Conservation (phyloP, 2,329 filamentous ascomycete genomes). For the Cytospora piceicola region DNA sequence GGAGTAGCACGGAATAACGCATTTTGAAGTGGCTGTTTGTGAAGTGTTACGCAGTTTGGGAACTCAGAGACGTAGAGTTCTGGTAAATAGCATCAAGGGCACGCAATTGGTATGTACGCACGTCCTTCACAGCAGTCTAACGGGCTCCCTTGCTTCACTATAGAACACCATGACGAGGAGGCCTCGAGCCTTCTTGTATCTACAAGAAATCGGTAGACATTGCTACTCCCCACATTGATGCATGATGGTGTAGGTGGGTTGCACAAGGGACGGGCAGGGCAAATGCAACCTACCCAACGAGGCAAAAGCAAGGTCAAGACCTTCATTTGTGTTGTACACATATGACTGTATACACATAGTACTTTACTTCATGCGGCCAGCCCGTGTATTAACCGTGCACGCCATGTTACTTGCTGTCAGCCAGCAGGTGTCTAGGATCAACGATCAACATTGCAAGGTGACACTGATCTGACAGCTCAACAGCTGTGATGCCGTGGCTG, state of each 20-base stretch:
- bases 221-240: conserved; percentile 16
- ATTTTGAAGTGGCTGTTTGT: conserved; percentile 27
- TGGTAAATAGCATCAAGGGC: neutral
- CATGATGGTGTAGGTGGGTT: conserved; percentile 10
- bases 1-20: conserved; percentile 42
- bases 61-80: neutral
- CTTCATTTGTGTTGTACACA: conserved; percentile 7
- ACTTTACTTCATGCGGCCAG: conserved; percentile 19
- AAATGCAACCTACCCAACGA: conserved; percentile 5
- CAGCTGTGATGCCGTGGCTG: conserved; percentile 14
- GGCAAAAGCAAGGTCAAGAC: conserved; percentile 22
- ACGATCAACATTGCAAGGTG: neutral
- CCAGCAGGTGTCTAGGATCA: too few relatives aligned
- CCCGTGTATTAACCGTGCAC: conserved; percentile 13
- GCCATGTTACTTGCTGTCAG: neutral
- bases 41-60: neutral
- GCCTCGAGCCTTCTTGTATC: neutral
- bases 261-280: conserved; percentile 18
- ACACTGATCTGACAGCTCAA: neutral
- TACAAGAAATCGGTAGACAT: neutral
- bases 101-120: neutral
- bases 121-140: neutral
- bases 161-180: conserved; percentile 12
- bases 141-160: neutral
- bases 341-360: neutral